Base-by-base conservation (phyloP, 768 basidiomycete species). In the Exidia glandulosa region DNA sequence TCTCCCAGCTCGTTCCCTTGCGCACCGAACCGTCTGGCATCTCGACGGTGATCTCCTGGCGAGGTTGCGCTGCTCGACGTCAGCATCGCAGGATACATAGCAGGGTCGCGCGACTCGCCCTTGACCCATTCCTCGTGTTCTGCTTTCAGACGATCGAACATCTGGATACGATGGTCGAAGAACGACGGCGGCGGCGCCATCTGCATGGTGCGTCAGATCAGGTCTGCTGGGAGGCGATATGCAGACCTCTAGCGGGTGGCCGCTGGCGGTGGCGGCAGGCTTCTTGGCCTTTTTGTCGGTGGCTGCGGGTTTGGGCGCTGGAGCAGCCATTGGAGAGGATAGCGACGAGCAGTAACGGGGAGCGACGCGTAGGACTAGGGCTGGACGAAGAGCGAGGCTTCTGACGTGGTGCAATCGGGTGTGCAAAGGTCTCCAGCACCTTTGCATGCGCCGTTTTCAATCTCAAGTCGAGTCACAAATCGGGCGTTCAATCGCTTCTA, bases 1-100 rank as follows among this genome's bases (percentile, higher is more conserved):
- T 97, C 76, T 96, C 90, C 92, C 92, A 99, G 71, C 90, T 87
- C 61, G 77, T 92, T 23, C 83, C 95, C 62, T 88, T 83, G 57
- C 90, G 82, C 66, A 86, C 80, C 6, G 87, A 84, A 16, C 94
- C 93, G 76, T 97, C 90, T 4, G 84, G 87, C 63, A 99, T 72
- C 3, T 90, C 93, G 68, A 99, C 76, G 2, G 75, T 78, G 66
- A 98, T 95, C 54, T 87, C 84, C 63, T 88, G 83, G 37, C 91
- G 83, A 6, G 90, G 86, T 77, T 95, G 89, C 1, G 78, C 88
- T 87, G 64, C 48, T 36, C 47, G 12, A 27, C 30, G 47, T 54
- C 52, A 56, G 41, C 32, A 59, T 29, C 29, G 14, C 61, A 57
- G 19, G 32, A 2, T n/a, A 57, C 45, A 16, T 56, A 36, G 27